Evolutionary conservation across 2,329 filamentous ascomycete species (phyloP).

Genomic region (Parafenestella ontariensis): DNA sequence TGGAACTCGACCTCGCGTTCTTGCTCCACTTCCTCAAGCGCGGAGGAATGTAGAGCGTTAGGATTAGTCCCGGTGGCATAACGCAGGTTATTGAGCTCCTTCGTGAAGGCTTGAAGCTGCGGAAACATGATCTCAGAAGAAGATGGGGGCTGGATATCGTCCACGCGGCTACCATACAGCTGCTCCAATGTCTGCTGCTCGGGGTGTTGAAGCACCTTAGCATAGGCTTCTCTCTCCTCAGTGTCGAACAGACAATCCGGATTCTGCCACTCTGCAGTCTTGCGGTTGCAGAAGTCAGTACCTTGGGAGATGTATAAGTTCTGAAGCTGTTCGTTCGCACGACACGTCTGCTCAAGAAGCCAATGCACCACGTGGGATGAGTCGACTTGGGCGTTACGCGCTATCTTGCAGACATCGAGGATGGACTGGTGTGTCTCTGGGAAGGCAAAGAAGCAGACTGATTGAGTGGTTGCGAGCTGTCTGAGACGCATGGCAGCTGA

Average conservation of each 20-base stretch:
- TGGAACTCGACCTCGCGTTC: slow-evolving; percentile 66
- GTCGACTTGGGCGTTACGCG: slow-evolving; percentile 41
- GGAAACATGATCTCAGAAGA: slow-evolving; percentile 40
- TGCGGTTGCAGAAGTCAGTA: slow-evolving; percentile 65
- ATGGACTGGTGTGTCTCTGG: slow-evolving; percentile 68
- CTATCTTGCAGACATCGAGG: slow-evolving; percentile 55
- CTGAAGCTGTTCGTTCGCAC: slow-evolving; percentile 58
- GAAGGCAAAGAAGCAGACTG: slow-evolving; percentile 59
- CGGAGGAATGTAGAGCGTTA: slow-evolving; percentile 47
- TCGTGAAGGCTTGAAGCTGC: slow-evolving; percentile 29
- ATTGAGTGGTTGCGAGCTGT: slow-evolving; percentile 62
- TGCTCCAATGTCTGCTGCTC: slow-evolving; percentile 65
- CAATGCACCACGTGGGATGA: slow-evolving; percentile 63
- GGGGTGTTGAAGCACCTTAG: slow-evolving; percentile 55
- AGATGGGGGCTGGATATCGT: slow-evolving; percentile 6
- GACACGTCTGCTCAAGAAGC: slow-evolving; percentile 69
- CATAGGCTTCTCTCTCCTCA: slow-evolving; percentile 48
- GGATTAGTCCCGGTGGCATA: slow-evolving; percentile 22
- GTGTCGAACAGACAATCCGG: slow-evolving; percentile 48
- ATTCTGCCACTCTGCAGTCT: slow-evolving; percentile 55
- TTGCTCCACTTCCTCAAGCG: slow-evolving; percentile 64
- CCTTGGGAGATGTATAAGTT: slow-evolving; percentile 66
- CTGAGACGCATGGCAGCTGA: slow-evolving; percentile 69
- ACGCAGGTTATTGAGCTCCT: slow-evolving; percentile 49
- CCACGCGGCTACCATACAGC: slow-evolving; percentile 55